phyloP scores from a whole-genome alignment of 2,329 filamentous ascomycete species.

The Neonectria faginata region DNA sequence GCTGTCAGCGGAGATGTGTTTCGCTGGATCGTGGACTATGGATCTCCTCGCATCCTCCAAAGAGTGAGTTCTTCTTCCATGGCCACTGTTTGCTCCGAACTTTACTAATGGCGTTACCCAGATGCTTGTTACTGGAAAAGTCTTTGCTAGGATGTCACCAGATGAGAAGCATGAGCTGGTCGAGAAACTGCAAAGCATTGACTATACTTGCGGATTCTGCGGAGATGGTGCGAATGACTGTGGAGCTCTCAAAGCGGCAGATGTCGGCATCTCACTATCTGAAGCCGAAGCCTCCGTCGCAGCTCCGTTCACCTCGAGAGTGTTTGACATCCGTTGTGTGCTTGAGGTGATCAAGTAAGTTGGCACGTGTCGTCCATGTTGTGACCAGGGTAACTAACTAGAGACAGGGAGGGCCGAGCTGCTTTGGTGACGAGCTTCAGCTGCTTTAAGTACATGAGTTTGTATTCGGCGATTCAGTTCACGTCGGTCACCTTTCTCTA shows the following conservation, averaged over 20 bases:
- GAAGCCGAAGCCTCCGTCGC: slow-evolving; percentile 98
- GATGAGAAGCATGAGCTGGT: slow-evolving; percentile 99
- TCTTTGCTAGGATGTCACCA: slow-evolving; percentile 98
- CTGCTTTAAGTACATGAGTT: slow-evolving; percentile 99
- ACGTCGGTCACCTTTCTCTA: slow-evolving; percentile 97
- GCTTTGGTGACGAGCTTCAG: slow-evolving; percentile 98
- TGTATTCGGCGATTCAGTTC: slow-evolving; percentile 99
- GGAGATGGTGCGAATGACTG: slow-evolving; percentile 98
- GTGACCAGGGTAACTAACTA: slow-evolving; percentile 38
- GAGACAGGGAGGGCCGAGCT: slow-evolving; percentile 82
- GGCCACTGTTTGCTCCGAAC: background rate
- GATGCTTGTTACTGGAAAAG: slow-evolving; percentile 91
- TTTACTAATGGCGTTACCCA: slow-evolving; percentile 50
- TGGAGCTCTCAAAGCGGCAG: slow-evolving; percentile 94
- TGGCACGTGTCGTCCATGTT: too few relatives aligned
- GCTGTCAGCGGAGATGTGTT: slow-evolving; percentile 95
- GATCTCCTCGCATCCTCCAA: slow-evolving; percentile 80
- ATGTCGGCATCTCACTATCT: slow-evolving; percentile 96
- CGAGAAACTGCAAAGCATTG: slow-evolving; percentile 95
- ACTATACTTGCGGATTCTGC: slow-evolving; percentile 95
- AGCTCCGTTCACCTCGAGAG: slow-evolving; percentile 94
- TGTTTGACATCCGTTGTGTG: slow-evolving; percentile 97
- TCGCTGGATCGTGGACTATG: slow-evolving; percentile 95
- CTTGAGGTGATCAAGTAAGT: slow-evolving; percentile 84
- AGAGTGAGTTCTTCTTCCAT: slow-evolving; percentile 59